A percentile compares a stretch with the other conserved stretches of the same genome.
These are phyloP conservation scores for Hymenoscyphus fructigenus DNA, from an alignment of 2,329 filamentous ascomycete genomes.

Conservation along the genomic window DNA sequence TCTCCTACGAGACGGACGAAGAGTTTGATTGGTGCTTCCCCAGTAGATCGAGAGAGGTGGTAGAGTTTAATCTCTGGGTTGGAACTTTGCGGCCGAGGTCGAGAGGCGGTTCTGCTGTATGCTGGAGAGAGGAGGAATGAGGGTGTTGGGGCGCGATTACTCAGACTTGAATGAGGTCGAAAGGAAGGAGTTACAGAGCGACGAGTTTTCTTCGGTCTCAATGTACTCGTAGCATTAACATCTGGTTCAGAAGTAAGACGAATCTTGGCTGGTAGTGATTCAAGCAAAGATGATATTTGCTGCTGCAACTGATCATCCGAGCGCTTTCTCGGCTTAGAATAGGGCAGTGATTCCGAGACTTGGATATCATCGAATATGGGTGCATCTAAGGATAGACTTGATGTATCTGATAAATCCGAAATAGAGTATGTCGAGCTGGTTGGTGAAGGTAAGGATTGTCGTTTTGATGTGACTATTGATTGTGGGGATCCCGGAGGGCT, in stretches of 20 bases:
- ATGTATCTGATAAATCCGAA: conserved; percentile 13
- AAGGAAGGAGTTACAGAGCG: conserved; percentile 34
- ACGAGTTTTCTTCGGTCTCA: conserved; percentile 38
- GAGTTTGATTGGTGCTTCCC: conserved; percentile 87
- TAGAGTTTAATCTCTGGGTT: conserved; percentile 85
- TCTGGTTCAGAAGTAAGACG: conserved; percentile 60
- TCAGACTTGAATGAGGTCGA: conserved; percentile 27
- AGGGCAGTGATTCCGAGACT: conserved; percentile 20
- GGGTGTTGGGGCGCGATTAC: conserved; percentile 55
- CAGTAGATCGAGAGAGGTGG: conserved; percentile 80
- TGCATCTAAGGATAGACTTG: conserved; percentile 24
- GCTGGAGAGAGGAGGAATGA: conserved; percentile 70
- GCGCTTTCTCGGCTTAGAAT: conserved; percentile 28
- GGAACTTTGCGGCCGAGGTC: conserved; percentile 49
- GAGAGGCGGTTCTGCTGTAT: conserved; percentile 43
- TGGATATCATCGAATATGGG: conserved; percentile 30
- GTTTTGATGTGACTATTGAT: conserved; percentile 11
- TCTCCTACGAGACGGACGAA: conserved; percentile 93
- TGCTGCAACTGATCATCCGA: conserved; percentile 69
- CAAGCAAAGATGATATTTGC: conserved; percentile 77
- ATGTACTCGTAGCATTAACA: conserved; percentile 18
- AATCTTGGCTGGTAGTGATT: conserved; percentile 76
- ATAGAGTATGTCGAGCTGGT: conserved; percentile 23
- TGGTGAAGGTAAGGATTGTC: conserved; percentile 20
- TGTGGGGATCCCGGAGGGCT: conserved; percentile 30